Conservation (phyloP, 345 rosid species). For the Salix caprea region DNA sequence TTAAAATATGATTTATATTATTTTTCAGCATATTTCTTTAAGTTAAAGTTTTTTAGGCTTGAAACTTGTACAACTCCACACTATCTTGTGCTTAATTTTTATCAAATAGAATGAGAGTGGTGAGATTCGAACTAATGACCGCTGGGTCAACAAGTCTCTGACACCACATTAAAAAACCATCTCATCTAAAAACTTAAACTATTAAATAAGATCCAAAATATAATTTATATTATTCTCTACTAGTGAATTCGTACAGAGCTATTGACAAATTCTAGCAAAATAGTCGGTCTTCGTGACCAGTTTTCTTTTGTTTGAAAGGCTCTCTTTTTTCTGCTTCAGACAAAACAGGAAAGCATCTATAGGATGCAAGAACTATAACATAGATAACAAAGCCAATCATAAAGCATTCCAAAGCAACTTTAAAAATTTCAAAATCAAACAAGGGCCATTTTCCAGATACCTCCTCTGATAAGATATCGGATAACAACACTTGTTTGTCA, state of each 20-base stretch:
- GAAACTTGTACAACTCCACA: too few species aligned
- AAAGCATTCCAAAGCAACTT: background rate
- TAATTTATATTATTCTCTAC: background rate
- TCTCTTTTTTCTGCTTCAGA: background rate
- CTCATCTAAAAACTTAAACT: too few species aligned
- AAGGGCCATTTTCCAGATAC: background rate
- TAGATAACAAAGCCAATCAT: background rate
- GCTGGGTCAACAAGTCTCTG: too few species aligned
- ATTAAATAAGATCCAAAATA: accelerated
- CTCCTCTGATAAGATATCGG: background rate
- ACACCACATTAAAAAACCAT: too few species aligned
- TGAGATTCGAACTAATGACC: too few species aligned
- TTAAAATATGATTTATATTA: too few species aligned
- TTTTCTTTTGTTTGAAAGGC: background rate
- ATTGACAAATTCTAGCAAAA: constrained; percentile 34
- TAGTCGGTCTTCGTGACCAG: constrained; percentile 16
- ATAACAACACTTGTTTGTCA: background rate
- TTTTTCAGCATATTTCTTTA: accelerated
- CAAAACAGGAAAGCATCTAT: background rate
- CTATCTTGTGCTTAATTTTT: too few species aligned
- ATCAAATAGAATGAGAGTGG: too few species aligned
- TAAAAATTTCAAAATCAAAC: background rate
- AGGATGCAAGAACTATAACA: background rate
- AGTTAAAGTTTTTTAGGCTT: too few species aligned
- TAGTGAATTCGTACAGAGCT: constrained; percentile 25